phyloP scores from a whole-genome alignment of 768 basidiomycete genomes.

The Gymnopilus dilepis region DNA sequence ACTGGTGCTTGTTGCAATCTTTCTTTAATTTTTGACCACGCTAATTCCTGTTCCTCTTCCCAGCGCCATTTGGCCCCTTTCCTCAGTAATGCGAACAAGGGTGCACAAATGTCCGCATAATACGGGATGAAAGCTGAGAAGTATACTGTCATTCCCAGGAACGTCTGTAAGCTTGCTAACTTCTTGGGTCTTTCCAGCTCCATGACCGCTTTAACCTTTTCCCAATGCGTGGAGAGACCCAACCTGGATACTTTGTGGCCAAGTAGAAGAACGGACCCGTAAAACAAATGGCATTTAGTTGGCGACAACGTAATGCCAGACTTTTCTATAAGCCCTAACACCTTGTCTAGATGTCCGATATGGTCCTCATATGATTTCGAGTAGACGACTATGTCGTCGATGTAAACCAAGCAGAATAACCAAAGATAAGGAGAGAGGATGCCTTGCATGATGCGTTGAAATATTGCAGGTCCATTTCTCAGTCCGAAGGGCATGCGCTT shows the following conservation, averaged over 20 bases:
- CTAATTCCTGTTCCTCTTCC: neutral
- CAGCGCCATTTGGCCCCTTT: neutral
- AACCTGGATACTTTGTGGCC: too few species aligned
- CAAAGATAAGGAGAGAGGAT: neutral
- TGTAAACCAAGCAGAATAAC: conserved; percentile 6
- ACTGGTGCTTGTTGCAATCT: too few species aligned
- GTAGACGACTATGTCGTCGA: conserved; percentile 8
- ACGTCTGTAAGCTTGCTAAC: neutral
- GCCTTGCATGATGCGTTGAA: conserved; percentile 8
- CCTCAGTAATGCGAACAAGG: neutral
- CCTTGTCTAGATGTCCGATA: neutral
- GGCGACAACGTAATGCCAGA: conserved; percentile 2
- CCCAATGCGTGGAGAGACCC: neutral
- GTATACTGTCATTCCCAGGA: too few species aligned
- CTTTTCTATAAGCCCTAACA: neutral
- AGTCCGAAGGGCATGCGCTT: conserved; percentile 9
- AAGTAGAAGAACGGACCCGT: neutral
- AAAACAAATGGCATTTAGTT: neutral
- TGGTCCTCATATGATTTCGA: neutral
- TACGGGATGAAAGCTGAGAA: conserved; percentile 5
- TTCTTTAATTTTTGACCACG: too few species aligned
- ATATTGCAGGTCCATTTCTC: neutral
- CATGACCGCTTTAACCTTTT: neutral
- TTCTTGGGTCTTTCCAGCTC: neutral
- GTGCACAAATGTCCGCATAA: neutral